Evolutionary conservation across 1,284 basidiomycete species (phyloP), one percentile per base, ranked within the genome.

Genomic region (Ustilago hordei): DNA sequence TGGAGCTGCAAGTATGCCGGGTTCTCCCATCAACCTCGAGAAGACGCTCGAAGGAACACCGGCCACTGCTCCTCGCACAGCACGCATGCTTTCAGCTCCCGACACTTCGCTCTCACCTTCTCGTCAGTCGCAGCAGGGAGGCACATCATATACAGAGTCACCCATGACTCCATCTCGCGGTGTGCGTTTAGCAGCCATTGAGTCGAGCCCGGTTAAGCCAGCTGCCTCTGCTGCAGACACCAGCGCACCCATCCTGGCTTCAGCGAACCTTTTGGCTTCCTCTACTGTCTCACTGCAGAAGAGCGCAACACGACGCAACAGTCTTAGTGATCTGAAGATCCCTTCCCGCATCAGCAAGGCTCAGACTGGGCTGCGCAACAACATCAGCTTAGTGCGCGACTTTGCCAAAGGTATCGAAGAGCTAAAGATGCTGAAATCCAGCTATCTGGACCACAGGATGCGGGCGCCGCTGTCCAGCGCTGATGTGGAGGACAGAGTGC

Each of bases 391-490:
- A 17, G 70, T 82, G 2, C 68, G 76, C 19, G 79, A 82, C 38
- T 82, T 82, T 58, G 80, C 80, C 56, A 65, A 66, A 31, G 80
- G 80, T 9, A 72, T 82, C 43, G 79, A 77, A 60, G 80, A 82
- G 58, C 67, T 82, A 34, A 82, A 82, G 60, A 28, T 32, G 19
- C 50, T 80, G 7, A 80, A 73, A 38, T 55, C 64, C 17, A 65
- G 60, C 55, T 82, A 79, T 55, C 45, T 69, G 58, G 58, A 64
- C 13, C 65, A 54, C 31, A 68, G 47, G 64, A 48, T 55, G 52
- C 59, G n/a, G 6, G 34, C 57, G 7, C 39, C 55, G 5, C 36
- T 55, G 17, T 4, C 35, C 0, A 57, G 31, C 12, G 43, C 58
- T 7, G 56, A 63, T 5, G 62, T 50, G 4, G 60, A 61, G 3